Evolutionary conservation across 352 stramenopile genomes (phyloP).

Genomic region (Ophiocytium majus): DNA sequence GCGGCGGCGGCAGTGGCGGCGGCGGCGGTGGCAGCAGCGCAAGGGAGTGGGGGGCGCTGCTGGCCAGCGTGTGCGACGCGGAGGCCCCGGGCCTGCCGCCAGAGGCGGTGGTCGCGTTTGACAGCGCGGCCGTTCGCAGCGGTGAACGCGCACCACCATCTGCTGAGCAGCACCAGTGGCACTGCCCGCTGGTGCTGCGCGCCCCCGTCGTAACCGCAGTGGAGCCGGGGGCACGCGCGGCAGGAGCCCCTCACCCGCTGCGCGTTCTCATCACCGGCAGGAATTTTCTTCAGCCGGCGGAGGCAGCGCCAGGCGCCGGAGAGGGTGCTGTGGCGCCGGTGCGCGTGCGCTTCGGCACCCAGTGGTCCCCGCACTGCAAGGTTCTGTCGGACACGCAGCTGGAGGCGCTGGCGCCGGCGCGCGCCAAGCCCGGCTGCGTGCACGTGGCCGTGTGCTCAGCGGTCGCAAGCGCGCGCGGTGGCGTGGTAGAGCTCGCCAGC

Average conservation of each 20-base stretch:
- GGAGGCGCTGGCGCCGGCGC: neutral
- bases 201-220: neutral
- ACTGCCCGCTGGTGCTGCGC: neutral
- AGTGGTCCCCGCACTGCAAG: neutral
- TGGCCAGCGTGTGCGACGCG: neutral
- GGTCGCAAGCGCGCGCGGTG: neutral
- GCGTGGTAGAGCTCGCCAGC: too few species aligned
- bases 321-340: neutral
- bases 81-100: neutral
- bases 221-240: neutral
- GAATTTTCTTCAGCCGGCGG: neutral
- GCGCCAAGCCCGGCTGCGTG: neutral
- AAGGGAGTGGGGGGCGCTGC: neutral
- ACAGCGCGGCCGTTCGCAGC: too few species aligned
- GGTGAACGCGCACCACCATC: too few species aligned
- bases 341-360: neutral
- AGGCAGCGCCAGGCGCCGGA: neutral
- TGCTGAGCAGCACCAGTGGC: too few species aligned
- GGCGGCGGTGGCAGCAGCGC: neutral
- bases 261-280: slow-evolving; percentile 1
- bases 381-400: neutral
- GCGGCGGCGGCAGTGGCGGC: neutral
- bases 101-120: neutral
- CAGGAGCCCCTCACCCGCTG: neutral
- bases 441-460: neutral